phyloP scores from a whole-genome alignment of 805 yeast species.

The Monosporozyma yasuniensis region DNA sequence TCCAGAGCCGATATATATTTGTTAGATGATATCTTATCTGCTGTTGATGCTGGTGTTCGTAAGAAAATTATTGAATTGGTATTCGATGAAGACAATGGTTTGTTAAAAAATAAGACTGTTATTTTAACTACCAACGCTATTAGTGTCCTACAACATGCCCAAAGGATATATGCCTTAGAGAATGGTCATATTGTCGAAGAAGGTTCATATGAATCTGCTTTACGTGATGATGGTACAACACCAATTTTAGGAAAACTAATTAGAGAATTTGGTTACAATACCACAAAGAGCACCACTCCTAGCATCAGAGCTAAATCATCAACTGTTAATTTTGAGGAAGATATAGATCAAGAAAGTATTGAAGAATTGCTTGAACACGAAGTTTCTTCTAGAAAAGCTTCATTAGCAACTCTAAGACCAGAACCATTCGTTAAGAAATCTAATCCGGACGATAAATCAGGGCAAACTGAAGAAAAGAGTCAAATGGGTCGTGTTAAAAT shows the following conservation, averaged over 20 bases:
- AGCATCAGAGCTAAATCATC: background rate
- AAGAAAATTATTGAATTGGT: conserved; percentile 44
- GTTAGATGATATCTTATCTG: conserved; percentile 58
- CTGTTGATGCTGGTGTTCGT: conserved; percentile 67
- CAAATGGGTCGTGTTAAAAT: conserved; percentile 52
- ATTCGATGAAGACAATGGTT: conserved; percentile 35
- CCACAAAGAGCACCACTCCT: conserved; percentile 3
- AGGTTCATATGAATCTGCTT: conserved; percentile 42
- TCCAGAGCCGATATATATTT: conserved; percentile 49
- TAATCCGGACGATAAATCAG: conserved; percentile 31
- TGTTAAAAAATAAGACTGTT: conserved; percentile 44
- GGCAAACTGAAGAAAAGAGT: conserved; percentile 43
- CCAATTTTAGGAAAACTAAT: conserved; percentile 29
- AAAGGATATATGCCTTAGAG: conserved; percentile 50
- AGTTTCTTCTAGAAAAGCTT: conserved; percentile 43
- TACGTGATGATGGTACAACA: conserved; percentile 9
- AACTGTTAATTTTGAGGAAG: background rate
- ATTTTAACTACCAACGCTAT: conserved; percentile 53
- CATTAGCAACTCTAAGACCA: conserved; percentile 50
- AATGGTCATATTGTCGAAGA: conserved; percentile 47
- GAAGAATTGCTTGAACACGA: conserved; percentile 8
- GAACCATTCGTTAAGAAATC: conserved; percentile 26
- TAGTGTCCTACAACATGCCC: conserved; percentile 47
- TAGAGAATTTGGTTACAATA: conserved; percentile 23
- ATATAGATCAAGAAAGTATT: conserved; percentile 13